Percentiles rank a stretch among this genome's conserved stretches.
These are phyloP conservation scores for Colletotrichum euphorbiae DNA, from an alignment of 2,329 filamentous ascomycete genomes.

Conservation along the genomic window DNA sequence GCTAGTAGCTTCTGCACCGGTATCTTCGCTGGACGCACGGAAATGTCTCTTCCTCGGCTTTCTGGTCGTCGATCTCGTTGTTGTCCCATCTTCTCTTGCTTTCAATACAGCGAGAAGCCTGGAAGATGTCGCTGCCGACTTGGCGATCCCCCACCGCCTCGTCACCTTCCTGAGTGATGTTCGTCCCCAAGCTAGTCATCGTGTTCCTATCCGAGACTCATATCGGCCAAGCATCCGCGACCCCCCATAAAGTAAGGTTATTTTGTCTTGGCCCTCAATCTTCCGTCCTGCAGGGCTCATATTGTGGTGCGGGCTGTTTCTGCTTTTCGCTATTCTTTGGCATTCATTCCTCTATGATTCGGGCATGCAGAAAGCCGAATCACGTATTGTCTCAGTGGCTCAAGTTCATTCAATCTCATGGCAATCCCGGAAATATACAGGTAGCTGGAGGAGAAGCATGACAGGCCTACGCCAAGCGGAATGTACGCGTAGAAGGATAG, in stretches of 20 bases:
- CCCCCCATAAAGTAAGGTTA: constrained; percentile 37
- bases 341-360: background rate
- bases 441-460: too few relatives aligned
- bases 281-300: background rate
- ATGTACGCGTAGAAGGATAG: too few relatives aligned
- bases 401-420: too few relatives aligned
- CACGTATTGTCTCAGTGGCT: too few relatives aligned
- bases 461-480: too few relatives aligned
- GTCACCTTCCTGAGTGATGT: background rate
- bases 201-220: background rate
- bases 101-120: background rate
- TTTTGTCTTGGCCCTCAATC: background rate
- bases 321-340: background rate
- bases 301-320: background rate
- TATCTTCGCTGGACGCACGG: background rate
- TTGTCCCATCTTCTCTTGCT: background rate
- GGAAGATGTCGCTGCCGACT: constrained; percentile 13
- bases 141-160: constrained; percentile 4
- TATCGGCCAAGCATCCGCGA: background rate
- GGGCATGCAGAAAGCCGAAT: background rate
- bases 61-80: constrained; percentile 11
- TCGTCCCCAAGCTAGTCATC: background rate
- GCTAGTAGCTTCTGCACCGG: too few relatives aligned
- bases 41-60: constrained; percentile 1
- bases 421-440: too few relatives aligned